phyloP scores from a whole-genome alignment of 148 eudicot species.

The Oxyria digyna region DNA sequence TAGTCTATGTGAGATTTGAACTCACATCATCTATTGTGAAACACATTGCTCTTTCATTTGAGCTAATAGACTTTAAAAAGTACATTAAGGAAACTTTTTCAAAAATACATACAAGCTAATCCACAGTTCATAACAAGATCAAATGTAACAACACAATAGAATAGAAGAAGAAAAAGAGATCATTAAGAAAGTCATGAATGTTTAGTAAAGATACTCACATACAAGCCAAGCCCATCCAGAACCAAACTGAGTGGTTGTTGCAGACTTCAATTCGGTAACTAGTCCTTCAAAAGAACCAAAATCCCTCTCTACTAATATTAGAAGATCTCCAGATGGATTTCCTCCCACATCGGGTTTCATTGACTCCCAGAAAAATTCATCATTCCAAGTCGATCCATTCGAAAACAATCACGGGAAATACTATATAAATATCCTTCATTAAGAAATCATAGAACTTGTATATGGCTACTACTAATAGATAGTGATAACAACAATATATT shows the following conservation, averaged over 20 bases:
- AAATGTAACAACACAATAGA: no score
- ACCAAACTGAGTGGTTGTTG: constrained; percentile 89
- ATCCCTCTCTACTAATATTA: constrained; percentile 62
- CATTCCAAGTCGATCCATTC: constrained; percentile 63
- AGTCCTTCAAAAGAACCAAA: constrained; percentile 82
- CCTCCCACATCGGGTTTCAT: constrained; percentile 97
- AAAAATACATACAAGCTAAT: no score
- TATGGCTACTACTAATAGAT: not conserved
- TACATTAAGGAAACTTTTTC: no score
- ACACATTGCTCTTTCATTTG: no score
- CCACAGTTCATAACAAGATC: no score
- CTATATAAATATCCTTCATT: not conserved
- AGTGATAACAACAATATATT: not conserved
- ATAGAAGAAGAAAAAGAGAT: no score
- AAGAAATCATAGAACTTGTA: not conserved
- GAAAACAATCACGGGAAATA: not conserved
- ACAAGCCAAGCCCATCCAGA: constrained; percentile 99
- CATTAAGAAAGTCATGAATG: not conserved
- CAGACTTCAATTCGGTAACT: constrained; percentile 61
- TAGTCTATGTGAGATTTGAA: no score
- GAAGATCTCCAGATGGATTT: constrained; percentile 76
- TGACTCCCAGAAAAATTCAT: constrained; percentile 89
- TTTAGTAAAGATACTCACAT: constrained; percentile 41
- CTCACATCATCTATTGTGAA: no score
- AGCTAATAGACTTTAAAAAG: no score